Conservation (phyloP, 2,329 filamentous ascomycete species). For the Aspergillus sp. region DNA sequence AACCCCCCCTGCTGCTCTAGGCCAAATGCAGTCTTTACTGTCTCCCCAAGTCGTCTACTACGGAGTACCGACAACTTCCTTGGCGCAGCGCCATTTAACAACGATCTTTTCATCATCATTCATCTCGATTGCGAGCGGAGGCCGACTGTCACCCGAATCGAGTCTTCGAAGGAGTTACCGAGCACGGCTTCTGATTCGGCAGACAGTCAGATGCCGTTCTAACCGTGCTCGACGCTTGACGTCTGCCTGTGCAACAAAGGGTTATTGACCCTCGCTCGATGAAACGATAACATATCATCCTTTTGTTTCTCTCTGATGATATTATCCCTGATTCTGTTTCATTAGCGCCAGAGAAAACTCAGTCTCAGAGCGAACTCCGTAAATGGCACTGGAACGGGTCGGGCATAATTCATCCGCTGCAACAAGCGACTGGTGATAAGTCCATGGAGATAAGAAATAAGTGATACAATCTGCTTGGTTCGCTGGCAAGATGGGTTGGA, state of each 20-base stretch:
- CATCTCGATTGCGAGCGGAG: too few relatives aligned
- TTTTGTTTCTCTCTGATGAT: too few relatives aligned
- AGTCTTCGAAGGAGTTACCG: not conserved
- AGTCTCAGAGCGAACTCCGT: not conserved
- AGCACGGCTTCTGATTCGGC: not conserved
- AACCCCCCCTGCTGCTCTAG: too few relatives aligned
- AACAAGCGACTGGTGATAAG: not conserved
- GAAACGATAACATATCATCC: not conserved
- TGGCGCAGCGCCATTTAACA: too few relatives aligned
- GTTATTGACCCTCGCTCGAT: not conserved
- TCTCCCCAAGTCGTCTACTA: too few relatives aligned
- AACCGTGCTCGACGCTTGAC: not conserved
- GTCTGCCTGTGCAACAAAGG: not conserved
- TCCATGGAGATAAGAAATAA: not conserved
- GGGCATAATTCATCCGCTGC: not conserved
- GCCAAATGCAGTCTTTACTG: too few relatives aligned
- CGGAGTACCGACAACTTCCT: too few relatives aligned
- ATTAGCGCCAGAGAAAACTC: too few relatives aligned
- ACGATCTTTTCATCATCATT: too few relatives aligned
- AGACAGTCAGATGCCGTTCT: not conserved
- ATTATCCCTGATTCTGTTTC: too few relatives aligned
- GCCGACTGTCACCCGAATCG: too few relatives aligned
- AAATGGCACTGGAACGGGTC: not conserved
- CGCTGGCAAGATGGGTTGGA: not conserved
- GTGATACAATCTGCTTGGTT: not conserved